These are phyloP conservation scores for Mycena olivaceomarginata DNA, from an alignment of 768 basidiomycete species.

Conservation along the genomic window DNA sequence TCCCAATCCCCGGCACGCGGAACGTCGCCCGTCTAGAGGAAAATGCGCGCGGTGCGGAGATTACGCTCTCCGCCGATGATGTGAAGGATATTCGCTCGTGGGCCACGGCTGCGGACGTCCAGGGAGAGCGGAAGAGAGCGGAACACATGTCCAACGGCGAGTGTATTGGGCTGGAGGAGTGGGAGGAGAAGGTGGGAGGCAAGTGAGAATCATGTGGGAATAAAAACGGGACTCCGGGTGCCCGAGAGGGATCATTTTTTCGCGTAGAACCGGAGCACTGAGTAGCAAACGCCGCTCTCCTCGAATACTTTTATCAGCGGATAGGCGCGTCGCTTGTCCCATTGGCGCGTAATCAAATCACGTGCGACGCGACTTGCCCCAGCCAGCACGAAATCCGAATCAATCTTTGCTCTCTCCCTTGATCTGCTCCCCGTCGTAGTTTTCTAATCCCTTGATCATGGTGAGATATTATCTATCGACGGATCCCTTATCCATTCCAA, in stretches of 20 bases:
- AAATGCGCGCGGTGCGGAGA: slow-evolving; percentile 52
- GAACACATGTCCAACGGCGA: slow-evolving; percentile 43
- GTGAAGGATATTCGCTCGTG: slow-evolving; percentile 49
- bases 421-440: slow-evolving; percentile 24
- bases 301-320: neutral
- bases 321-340: neutral
- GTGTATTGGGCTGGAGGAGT: slow-evolving; percentile 42
- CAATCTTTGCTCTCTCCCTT: slow-evolving; percentile 29
- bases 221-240: neutral
- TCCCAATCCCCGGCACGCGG: slow-evolving; percentile 56
- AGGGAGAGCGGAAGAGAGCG: slow-evolving; percentile 46
- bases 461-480: neutral
- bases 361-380: slow-evolving; percentile 61
- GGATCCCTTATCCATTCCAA: neutral
- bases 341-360: neutral
- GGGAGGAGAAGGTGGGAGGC: slow-evolving; percentile 20
- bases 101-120: slow-evolving; percentile 46
- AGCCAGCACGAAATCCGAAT: slow-evolving; percentile 18
- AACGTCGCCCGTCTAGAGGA: slow-evolving; percentile 57
- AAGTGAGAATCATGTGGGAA: slow-evolving; percentile 21
- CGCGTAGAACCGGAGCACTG: slow-evolving; percentile 1
- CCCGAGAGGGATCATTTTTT: neutral
- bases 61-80: slow-evolving; percentile 49
- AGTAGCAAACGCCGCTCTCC: neutral
- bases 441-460: neutral